Evolutionary conservation across 768 basidiomycete genomes (phyloP), one percentile per base, ranked within the genome.

Genomic region (Xanthoconium stramineum): DNA sequence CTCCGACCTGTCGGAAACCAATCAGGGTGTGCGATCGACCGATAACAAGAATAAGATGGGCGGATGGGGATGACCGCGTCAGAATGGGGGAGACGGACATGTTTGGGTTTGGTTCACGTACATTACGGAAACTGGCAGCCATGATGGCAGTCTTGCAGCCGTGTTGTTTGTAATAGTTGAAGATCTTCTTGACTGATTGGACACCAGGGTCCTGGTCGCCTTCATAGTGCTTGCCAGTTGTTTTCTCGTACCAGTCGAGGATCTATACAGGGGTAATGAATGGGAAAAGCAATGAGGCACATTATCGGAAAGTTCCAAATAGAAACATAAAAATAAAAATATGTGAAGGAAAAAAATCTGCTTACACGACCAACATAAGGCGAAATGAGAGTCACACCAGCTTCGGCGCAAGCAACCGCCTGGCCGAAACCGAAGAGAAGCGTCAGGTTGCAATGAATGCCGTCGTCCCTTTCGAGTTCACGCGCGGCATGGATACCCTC

Each of bases 71-170:
- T 24, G 24, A 24, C 24, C 24, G 24, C 24, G 24, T 24, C 4
- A 24, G 24, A 24, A 24, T 24, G 24, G 4, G 32, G 44, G 38
- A 24, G 30, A 40, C 15, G 53, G 29, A 33, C 24, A 52, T 13
- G 7, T 20, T 30, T 40, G 32, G 38, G 13, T 24, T 36, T 12
- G 28, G 47, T 50, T n/a, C 4, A 78, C 89, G 55, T 64, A 94
- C 88, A 80, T 98, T 98, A 72, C 97, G 91, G 94, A 99, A 98
- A 33, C 94, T 96, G 57, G 97, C 97, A 71, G 95, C 97, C 97
- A 98, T 98, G 74, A 98, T 96, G 75, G 98, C 98, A 65, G 97
- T 99, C 69, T 94, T 92, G 84, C 98, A 98, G 57, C 83, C 82
- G 77, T 98, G 85, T 72, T 97, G 94, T 83, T 98, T 98, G 85